A percentile compares a stretch with the other conserved stretches of the same genome.
These are phyloP conservation scores for Arxiozyma slooffiae DNA, from an alignment of 1,139 yeast genomes.

Conservation along the genomic window DNA sequence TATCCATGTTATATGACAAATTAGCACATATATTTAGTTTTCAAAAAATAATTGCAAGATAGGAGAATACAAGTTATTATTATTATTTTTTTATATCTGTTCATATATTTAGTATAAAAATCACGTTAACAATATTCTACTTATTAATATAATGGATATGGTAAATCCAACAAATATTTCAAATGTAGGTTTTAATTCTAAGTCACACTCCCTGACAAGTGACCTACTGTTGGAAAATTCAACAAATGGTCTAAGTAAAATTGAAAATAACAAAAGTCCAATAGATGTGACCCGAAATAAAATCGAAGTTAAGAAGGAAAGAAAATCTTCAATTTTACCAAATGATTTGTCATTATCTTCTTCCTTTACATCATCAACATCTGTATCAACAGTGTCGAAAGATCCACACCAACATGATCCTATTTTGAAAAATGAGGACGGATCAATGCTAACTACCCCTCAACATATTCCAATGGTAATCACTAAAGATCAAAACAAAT, in stretches of 20 bases:
- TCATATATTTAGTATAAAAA: too few relatives aligned
- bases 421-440: slow-evolving; percentile 3
- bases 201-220: background rate
- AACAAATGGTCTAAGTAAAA: background rate
- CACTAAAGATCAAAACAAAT: slow-evolving; percentile 20
- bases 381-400: background rate
- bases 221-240: background rate
- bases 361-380: background rate
- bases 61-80: background rate
- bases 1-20: background rate
- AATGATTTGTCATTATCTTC: background rate
- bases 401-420: slow-evolving; percentile 2
- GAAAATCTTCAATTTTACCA: background rate
- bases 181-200: background rate
- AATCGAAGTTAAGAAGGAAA: background rate
- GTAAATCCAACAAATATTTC: background rate
- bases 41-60: too few relatives aligned
- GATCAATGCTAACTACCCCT: slow-evolving; percentile 8
- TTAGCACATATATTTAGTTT: background rate
- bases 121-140: background rate
- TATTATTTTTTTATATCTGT: background rate
- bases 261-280: background rate
- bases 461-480: slow-evolving; percentile 9
- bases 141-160: background rate
- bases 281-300: background rate